Evolutionary conservation across 768 basidiomycete species (phyloP), one percentile per base, ranked within the genome.

Genomic region (Rhodotorula toruloides): DNA sequence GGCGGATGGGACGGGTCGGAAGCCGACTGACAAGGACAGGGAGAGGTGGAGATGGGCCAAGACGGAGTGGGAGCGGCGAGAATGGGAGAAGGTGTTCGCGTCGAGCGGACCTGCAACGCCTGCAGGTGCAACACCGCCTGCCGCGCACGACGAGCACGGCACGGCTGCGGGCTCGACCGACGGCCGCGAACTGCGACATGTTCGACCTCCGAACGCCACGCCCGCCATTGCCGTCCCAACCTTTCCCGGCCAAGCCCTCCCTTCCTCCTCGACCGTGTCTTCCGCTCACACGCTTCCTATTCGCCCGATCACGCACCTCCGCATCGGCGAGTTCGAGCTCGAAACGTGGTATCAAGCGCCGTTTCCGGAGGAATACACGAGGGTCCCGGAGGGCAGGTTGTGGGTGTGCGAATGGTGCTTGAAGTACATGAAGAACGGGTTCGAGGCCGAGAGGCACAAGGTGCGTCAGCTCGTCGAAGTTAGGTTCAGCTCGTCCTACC

Each of bases 291-390:
- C 56, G 22, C 54, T 37, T 48, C 67, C 48, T n/a, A 62, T 54
- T 56, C 47, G 56, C 50, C 57, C 53, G 54, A 68, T 73, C 64
- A 48, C 68, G 44, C 50, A 53, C 56, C 56, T 67, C 66, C 39
- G 78, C 77, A 36, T 82, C 87, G 50, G 86, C 87, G 70, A 96
- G 94, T 93, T 82, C 76, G 92, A 98, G 74, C 91, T 98, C 75
- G 86, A 91, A 76, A 98, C 96, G 6, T 99, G 96, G 96, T 98
- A 91, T 77, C 91, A 96, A 76, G 96, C 96, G 31, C 96, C 96
- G 11, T 98, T 97, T 76, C 94, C 96, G 0, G 94, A 98, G 76
- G 96, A 99, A 77, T 98, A 96, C 77, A 85, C 90, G 47, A 84
- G 85, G 61, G 87, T 93, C 61, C 89, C 91, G 29, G 91, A 97